Evolutionary conservation across 2,329 filamentous ascomycete genomes (phyloP).

Genomic region (Grosmannia serpens): DNA sequence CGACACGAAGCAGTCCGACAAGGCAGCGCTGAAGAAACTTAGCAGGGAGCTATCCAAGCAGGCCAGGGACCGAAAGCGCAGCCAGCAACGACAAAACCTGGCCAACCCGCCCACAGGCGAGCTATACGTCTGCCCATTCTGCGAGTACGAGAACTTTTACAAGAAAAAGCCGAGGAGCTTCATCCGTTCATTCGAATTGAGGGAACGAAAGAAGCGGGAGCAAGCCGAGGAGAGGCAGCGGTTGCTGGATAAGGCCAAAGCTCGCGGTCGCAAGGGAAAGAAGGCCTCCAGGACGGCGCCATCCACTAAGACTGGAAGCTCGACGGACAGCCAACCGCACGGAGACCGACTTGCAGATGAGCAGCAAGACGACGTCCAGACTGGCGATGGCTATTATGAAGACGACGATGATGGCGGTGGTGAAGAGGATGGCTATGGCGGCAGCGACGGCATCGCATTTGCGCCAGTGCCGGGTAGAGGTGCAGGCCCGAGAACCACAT

Average conservation of each 20-base stretch:
- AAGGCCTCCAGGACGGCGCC: slow-evolving; percentile 55
- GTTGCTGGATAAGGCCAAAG: slow-evolving; percentile 83
- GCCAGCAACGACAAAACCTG: slow-evolving; percentile 66
- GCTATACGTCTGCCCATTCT: slow-evolving; percentile 95
- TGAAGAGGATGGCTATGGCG: not conserved
- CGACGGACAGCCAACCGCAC: slow-evolving; percentile 2
- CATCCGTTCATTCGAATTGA: slow-evolving; percentile 87
- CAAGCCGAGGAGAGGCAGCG: slow-evolving; percentile 77
- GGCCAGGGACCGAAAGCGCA: slow-evolving; percentile 64
- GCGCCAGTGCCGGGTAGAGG: not conserved
- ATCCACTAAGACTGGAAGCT: slow-evolving; percentile 27
- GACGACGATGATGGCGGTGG: not conserved
- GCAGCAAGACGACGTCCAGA: not conserved
- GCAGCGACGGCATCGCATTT: not conserved
- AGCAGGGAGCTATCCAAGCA: slow-evolving; percentile 63
- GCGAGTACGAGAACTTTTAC: slow-evolving; percentile 94
- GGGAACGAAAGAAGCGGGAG: slow-evolving; percentile 75
- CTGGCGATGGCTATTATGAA: slow-evolving; percentile 1
- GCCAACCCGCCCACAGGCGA: slow-evolving; percentile 65
- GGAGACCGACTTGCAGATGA: not conserved
- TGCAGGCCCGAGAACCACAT: not conserved
- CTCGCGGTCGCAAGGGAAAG: slow-evolving; percentile 81
- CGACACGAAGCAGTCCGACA: slow-evolving; percentile 19
- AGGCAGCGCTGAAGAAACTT: slow-evolving; percentile 52
- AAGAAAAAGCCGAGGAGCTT: slow-evolving; percentile 74